Percentiles rank a stretch among this genome's conserved stretches.
These are phyloP conservation scores for Primulina eburnea DNA, from an alignment of 257 asterid species.

Conservation along the genomic window DNA sequence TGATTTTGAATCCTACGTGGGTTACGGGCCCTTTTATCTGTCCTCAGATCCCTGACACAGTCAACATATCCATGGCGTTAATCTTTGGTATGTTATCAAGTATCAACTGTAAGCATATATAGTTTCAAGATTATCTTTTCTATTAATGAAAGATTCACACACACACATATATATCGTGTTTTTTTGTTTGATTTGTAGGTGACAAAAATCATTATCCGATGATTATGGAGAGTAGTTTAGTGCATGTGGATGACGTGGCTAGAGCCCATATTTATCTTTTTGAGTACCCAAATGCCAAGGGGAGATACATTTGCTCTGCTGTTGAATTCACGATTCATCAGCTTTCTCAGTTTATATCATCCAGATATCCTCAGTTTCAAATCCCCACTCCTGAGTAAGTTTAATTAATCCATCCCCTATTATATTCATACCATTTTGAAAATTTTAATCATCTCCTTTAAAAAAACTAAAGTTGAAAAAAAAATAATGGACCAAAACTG, in stretches of 20 bases:
- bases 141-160: no score
- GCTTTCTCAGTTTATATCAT: conserved; percentile 24
- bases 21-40: conserved; percentile 42
- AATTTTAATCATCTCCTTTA: no score
- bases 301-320: conserved; percentile 39
- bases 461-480: no score
- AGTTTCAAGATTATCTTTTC: no score
- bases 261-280: conserved; percentile 39
- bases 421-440: no score
- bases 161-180: no score
- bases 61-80: conserved; percentile 30
- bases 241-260: conserved; percentile 37
- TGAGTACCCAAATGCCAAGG: conserved; percentile 34
- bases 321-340: conserved; percentile 21
- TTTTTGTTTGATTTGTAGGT: no score
- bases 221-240: background rate
- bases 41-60: conserved; percentile 29
- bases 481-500: no score
- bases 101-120: no score
- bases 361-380: conserved; percentile 36
- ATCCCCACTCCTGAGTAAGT: conserved; percentile 34
- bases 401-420: no score
- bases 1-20: conserved; percentile 33
- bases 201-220: no score
- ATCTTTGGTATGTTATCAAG: conserved; percentile 25